Base-by-base conservation (phyloP, 177 flowering plant genomes). In the Vitis hybrid region DNA sequence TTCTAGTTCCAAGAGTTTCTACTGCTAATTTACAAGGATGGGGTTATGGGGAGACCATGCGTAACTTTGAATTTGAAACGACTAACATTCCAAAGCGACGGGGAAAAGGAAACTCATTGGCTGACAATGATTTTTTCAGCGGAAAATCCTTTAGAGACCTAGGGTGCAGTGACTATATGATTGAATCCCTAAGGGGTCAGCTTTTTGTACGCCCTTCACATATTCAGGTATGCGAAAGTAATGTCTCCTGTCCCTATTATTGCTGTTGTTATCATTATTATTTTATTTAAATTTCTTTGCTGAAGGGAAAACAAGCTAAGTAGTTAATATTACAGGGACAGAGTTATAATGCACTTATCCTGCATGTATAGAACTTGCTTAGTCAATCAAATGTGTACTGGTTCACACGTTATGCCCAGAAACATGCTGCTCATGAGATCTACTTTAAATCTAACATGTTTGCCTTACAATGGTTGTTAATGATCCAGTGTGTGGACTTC, bases 151-250 rank as follows among this genome's bases (percentile, higher is more conserved):
- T 92, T 73, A 76, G 50, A 65, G 94, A 87, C 51, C 50, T 91
- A 66, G 97, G 96, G 0, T 92, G 93, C 80, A 79, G 58, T 75
- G 89, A 87, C 0, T 80, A 83, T 68, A 74, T 95, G 84, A 86
- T 90, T 66, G 82, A 87, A 51, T 79, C 90, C 66, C 77, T 95
- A 16, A 86, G 77, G 70, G 78, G 45, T 52, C 94, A 78, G 68
- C 71, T 12, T 63, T 84, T 83, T 61, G 14, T 66, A 14, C 90
- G 92, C 56, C 94, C 98, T 74, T 89, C 99, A 18, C 87, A 82
- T 78, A 90, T 95, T 82, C 98, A 95, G 98, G 99, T 95, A 80
- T 31, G 60, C 50, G 39, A 26, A n/a, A 19, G 14, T 50, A 2
- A 3, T 52, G 9, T 63, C 18, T 39, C 52, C 5, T 20, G 1